Conservation (phyloP, 257 asterid genomes). For the Mitragyna speciosa region DNA sequence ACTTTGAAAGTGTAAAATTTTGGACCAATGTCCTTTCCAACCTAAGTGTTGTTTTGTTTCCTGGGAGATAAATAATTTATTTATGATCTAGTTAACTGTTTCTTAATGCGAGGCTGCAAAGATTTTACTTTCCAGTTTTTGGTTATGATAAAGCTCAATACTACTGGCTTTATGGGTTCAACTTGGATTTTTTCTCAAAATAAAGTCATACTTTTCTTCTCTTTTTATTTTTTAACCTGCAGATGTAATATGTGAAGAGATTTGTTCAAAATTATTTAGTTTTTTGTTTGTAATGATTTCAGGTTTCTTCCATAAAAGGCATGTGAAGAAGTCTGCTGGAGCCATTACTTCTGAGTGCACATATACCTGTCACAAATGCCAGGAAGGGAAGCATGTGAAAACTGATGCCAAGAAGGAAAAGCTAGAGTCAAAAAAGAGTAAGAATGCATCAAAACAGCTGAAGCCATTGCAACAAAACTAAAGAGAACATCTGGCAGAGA, state of each 20-base stretch:
- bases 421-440: conserved; percentile 29
- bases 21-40: background rate
- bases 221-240: background rate
- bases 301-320: conserved; percentile 79
- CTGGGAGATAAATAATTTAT: background rate
- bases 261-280: conserved; percentile 7
- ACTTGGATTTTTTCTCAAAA: background rate
- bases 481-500: conserved; percentile 42
- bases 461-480: conserved; percentile 39
- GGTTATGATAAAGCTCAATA: background rate
- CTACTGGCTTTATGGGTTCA: background rate
- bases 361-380: conserved; percentile 73
- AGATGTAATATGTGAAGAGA: conserved; percentile 4
- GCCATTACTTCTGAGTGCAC: conserved; percentile 35
- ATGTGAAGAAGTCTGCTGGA: conserved; percentile 58
- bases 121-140: background rate
- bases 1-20: background rate
- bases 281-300: conserved; percentile 32
- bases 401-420: conserved; percentile 37
- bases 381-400: conserved; percentile 37
- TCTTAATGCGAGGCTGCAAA: background rate
- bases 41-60: background rate
- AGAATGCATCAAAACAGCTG: conserved; percentile 43
- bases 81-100: background rate
- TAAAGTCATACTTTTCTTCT: background rate